Evolutionary conservation across 2,329 filamentous ascomycete species (phyloP), one percentile per base, ranked within the genome.

Genomic region (Epichloe scottii): DNA sequence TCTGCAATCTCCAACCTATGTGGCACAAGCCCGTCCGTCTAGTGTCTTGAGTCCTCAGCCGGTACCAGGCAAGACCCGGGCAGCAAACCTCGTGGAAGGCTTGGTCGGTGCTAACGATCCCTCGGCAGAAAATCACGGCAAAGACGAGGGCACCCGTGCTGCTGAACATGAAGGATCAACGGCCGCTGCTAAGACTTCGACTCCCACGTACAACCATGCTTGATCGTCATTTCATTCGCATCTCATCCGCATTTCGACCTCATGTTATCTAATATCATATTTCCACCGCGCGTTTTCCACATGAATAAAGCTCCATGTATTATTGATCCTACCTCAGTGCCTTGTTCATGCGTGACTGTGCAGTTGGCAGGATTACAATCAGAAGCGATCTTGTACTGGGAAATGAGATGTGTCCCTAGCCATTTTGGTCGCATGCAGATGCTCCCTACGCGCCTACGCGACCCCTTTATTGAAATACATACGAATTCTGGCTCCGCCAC

Each of bases 1-100:
- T 55, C 48, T 54, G 48, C 60, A 51, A 50, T 58, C 59, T 49
- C 58, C 60, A 53, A 58, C 60, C 52, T 58, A 63, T 54, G 53
- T 62, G 54, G 53, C 56, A 46, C 60, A 61, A 53, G 56, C 59
- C 44, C 52, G 55, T 37, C 49, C 56, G 2, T 43, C 49, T 10
- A 42, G 17, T 43, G 46, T 56, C 37, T 30, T 53, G 26, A 52
- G 47, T 46, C 54, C 49, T 23, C 43, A 45, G 35, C 55, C 54
- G 39, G 34, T 53, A 7, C 46, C 37, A 38, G 41, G 44, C 30
- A 46, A 48, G 23, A 12, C 19, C 2, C 38, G 35, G 15, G 8
- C 42, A 4, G 15, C 23, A 3, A 17, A 12, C 42, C 30, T 51
- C 12, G 46, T 49, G 19, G 41, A 42, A 17, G 30, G 26, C 7